Evolutionary conservation across 75 land plant genomes (phyloP).

Genomic region (Sequoiadendron giganteum): DNA sequence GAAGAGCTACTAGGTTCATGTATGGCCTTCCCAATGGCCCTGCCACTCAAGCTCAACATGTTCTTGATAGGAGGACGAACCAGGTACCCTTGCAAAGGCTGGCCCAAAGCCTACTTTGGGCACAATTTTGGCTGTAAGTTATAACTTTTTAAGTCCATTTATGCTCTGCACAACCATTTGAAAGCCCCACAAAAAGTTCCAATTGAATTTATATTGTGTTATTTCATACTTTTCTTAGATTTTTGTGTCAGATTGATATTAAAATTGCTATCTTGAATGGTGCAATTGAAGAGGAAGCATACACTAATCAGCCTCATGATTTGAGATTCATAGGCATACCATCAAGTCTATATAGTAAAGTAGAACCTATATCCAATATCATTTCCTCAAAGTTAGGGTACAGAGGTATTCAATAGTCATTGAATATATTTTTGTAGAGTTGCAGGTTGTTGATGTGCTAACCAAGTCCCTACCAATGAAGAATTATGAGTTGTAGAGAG

Average conservation of each 20-base stretch:
- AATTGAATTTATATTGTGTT: not conserved
- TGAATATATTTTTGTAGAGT: too few species aligned
- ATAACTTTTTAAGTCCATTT: not conserved
- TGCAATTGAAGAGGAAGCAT: too few species aligned
- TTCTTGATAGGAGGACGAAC: constrained; percentile 6
- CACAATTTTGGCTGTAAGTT: not conserved
- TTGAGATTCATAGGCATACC: not conserved
- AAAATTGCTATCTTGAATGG: not conserved
- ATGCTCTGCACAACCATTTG: too few species aligned
- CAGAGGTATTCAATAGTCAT: not conserved
- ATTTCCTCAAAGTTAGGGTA: not conserved
- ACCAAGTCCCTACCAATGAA: too few species aligned
- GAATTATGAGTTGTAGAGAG: too few species aligned
- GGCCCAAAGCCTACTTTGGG: not conserved
- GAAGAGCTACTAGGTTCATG: constrained; percentile 16
- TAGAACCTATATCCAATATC: not conserved
- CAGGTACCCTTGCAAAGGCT: constrained; percentile 13
- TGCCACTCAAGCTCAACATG: constrained; percentile 5
- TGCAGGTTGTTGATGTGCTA: too few species aligned
- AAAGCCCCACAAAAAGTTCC: not conserved
- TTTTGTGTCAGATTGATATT: not conserved
- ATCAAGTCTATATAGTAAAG: not conserved
- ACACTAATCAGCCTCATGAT: not conserved
- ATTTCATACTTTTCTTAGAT: not conserved
- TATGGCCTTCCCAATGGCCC: constrained; percentile 20